Base-by-base conservation (phyloP, 2,329 filamentous ascomycete genomes). In the Corynespora cassiicola region DNA sequence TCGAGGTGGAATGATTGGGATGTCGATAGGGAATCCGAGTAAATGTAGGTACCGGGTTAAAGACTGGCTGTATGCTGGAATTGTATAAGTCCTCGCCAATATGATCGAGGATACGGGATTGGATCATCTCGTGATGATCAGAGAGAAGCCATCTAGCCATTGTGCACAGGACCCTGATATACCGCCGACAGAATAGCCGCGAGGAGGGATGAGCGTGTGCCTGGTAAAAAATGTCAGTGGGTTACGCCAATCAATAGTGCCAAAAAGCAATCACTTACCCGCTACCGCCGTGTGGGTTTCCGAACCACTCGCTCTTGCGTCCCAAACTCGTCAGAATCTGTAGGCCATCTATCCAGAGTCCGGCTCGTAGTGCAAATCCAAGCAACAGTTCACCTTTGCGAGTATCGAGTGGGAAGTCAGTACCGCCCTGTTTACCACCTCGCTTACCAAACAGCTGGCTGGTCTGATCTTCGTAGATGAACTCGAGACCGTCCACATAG, bases 321-420 rank as follows among this genome's bases (percentile, higher is more conserved):
- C 91, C 91, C 44, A 89, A 73, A 58, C 85, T 96, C 1, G 94
- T 97, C 68, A 96, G 73, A 48, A 97, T 85, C 65, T 96, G 90
- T 35, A 97, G 79, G 9, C 85, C 92, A 65, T 96, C 90, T 51
- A 97, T 86, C 83, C 87, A 94, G 43, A 81, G 75, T 15, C 89
- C 90, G 32, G 87, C 84, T 51, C 90, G 79, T 34, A 97, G 75
- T 54, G 86, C 81, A 65, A 99, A 96, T 7, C 94, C 94, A 43
- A 90, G 83, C 28, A 99, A 76, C 46, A 88, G 86, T 71, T 99
- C 94, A 38, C 91, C 90, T 37, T 85, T 84, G 27, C 89, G 82
- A 21, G 88, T 85, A 68, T 97, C 91, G 54, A 97, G 77, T 11
- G 87, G 78, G 70, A 96, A 95, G 29, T 84, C 80, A 58, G 87